These are phyloP conservation scores for Coemansia sp. DNA, from an alignment of 192 early-diverging fungal genomes.

Conservation along the genomic window DNA sequence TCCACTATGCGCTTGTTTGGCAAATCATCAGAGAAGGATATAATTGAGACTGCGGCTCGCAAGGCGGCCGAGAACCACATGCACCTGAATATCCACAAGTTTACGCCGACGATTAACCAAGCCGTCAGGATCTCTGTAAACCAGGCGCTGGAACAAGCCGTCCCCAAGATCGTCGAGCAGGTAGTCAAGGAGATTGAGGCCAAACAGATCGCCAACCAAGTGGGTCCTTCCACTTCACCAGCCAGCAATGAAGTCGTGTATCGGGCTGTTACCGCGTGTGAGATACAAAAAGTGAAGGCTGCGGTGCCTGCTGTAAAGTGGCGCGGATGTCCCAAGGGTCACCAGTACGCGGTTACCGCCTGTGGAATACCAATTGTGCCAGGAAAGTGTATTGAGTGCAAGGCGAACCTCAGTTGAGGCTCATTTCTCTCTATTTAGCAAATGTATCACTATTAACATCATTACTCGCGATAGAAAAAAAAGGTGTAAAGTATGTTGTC, in stretches of 20 bases:
- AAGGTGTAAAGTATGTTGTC: neutral
- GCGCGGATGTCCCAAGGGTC: constrained; percentile 24
- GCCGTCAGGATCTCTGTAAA: constrained; percentile 7
- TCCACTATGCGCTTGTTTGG: neutral
- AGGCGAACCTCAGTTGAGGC: neutral
- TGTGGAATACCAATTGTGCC: constrained; percentile 39
- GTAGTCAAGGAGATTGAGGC: constrained; percentile 2
- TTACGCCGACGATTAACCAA: constrained; percentile 14
- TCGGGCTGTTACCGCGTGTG: constrained; percentile 21
- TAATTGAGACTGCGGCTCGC: neutral
- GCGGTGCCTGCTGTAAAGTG: constrained; percentile 33
- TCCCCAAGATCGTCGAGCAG: constrained; percentile 11
- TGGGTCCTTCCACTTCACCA: neutral
- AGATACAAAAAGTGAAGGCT: constrained; percentile 30
- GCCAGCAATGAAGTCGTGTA: constrained; percentile 7
- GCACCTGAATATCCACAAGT: constrained; percentile 4
- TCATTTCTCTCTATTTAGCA: neutral
- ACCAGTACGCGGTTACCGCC: constrained; percentile 45
- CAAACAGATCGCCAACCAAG: neutral
- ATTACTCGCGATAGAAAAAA: neutral
- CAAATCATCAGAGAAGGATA: neutral
- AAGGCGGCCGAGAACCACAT: constrained; percentile 13
- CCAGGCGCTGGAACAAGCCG: neutral
- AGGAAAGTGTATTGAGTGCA: constrained; percentile 5
- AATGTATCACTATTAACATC: neutral